A percentile compares a stretch with the other conserved stretches of the same genome.
Evolutionary conservation across 1,139 yeast genomes (phyloP).

Genomic region (Pichia inconspicua): DNA sequence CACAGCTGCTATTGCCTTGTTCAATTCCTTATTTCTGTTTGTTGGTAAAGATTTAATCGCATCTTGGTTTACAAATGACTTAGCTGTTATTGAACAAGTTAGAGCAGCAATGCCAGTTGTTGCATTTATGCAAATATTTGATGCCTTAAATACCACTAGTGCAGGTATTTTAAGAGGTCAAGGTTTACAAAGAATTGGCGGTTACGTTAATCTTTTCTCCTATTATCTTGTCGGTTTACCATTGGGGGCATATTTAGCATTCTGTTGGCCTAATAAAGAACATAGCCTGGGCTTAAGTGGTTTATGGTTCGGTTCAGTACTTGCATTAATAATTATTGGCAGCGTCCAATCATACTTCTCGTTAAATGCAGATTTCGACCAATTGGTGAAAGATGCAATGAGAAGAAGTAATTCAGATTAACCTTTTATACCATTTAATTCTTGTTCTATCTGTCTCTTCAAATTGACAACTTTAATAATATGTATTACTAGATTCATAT

Average conservation of each 20-base stretch:
- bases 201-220: conserved; percentile 44
- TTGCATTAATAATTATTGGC: conserved; percentile 46
- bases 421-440: not conserved
- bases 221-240: conserved; percentile 51
- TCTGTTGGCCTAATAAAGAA: conserved; percentile 31
- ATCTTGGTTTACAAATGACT: conserved; percentile 26
- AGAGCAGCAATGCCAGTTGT: conserved; percentile 43
- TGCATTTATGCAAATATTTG: conserved; percentile 50
- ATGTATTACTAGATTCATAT: conserved; percentile 7
- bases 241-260: conserved; percentile 40
- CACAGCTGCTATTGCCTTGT: conserved; percentile 35
- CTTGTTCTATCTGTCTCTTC: conserved; percentile 6
- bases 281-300: conserved; percentile 35
- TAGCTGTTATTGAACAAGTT: conserved; percentile 36
- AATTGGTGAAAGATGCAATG: conserved; percentile 40
- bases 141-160: conserved; percentile 50
- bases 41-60: conserved; percentile 31
- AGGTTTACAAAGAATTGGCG: conserved; percentile 53
- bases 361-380: conserved; percentile 46
- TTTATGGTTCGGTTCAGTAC: conserved; percentile 47
- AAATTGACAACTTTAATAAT: conserved; percentile 13
- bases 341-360: conserved; percentile 45
- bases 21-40: conserved; percentile 36
- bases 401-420: conserved; percentile 29
- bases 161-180: conserved; percentile 58